Conservation (phyloP, 2,329 filamentous ascomycete species). For the Sporothrix mexicana region DNA sequence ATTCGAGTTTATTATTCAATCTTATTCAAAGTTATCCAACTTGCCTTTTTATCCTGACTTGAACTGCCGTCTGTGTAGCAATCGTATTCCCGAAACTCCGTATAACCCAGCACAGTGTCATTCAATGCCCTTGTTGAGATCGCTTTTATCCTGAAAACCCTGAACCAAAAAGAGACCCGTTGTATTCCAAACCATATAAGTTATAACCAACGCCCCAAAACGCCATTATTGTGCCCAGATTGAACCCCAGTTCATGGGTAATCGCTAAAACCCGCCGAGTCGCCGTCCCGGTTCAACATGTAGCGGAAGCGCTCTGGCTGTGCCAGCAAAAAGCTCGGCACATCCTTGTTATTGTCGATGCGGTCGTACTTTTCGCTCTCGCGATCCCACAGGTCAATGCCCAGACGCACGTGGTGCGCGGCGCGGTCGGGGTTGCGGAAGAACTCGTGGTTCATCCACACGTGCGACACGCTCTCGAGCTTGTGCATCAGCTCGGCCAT, state of each 20-base stretch:
- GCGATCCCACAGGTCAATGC: slow-evolving; percentile 62
- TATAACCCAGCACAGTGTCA: too few relatives aligned
- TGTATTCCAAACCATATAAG: not conserved
- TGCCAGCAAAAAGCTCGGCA: slow-evolving; percentile 56
- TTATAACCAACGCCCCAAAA: not conserved
- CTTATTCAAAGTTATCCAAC: not conserved
- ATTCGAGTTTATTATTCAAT: not conserved
- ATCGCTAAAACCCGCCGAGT: slow-evolving; percentile 56
- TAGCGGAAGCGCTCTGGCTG: slow-evolving; percentile 52
- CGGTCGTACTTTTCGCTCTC: slow-evolving; percentile 54
- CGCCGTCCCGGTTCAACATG: slow-evolving; percentile 54
- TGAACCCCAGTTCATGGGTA: slow-evolving; percentile 43
- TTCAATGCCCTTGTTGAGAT: too few relatives aligned
- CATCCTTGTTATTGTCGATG: slow-evolving; percentile 57
- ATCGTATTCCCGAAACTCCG: too few relatives aligned
- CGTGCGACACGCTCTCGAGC: slow-evolving; percentile 62
- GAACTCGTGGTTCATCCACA: slow-evolving; percentile 56
- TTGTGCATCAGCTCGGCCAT: slow-evolving; percentile 61
- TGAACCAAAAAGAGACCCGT: too few relatives aligned
- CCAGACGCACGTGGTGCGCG: slow-evolving; percentile 56
- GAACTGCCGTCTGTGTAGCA: not conserved
- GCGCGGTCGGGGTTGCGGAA: slow-evolving; percentile 57
- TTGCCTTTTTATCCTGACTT: not conserved
- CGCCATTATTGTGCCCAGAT: not conserved
- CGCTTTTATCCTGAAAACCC: not conserved